These are phyloP conservation scores for Sporothrix protearum DNA, from an alignment of 2,329 filamentous ascomycete genomes.

Conservation along the genomic window DNA sequence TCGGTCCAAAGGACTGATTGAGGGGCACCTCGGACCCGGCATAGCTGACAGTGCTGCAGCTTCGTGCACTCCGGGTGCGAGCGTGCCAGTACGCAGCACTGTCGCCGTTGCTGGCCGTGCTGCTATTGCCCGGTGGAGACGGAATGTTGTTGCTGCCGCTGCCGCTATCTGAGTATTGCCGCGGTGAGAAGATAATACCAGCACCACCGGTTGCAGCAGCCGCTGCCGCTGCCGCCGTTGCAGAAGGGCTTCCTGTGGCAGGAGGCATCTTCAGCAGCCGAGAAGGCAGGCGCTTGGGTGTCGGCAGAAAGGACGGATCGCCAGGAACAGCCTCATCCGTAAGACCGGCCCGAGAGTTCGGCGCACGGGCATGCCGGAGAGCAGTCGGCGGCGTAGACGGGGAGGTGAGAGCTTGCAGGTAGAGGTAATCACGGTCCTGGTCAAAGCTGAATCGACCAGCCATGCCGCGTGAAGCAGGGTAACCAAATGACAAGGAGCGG, in stretches of 20 bases:
- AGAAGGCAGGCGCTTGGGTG: slow-evolving; percentile 51
- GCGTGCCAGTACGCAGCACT: slow-evolving; percentile 34
- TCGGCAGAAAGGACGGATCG: slow-evolving; percentile 55
- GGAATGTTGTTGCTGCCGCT: neutral
- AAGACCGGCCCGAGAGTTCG: slow-evolving; percentile 59
- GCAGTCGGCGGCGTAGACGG: slow-evolving; percentile 43
- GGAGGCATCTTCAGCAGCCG: slow-evolving; percentile 51
- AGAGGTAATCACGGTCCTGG: slow-evolving; percentile 27
- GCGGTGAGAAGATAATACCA: neutral
- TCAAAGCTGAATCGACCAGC: slow-evolving; percentile 26
- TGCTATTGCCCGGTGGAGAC: neutral
- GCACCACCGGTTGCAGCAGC: neutral
- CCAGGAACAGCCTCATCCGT: slow-evolving; percentile 61
- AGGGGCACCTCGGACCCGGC: slow-evolving; percentile 37
- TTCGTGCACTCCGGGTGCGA: slow-evolving; percentile 47
- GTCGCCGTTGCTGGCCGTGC: slow-evolving; percentile 19
- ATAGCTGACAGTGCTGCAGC: slow-evolving; percentile 44
- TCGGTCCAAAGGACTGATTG: slow-evolving; percentile 28
- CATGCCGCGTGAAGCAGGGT: slow-evolving; percentile 3
- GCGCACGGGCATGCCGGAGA: slow-evolving; percentile 56
- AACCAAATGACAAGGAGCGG: slow-evolving; percentile 24
- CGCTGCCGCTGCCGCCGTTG: slow-evolving; percentile 15
- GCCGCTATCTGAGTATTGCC: slow-evolving; percentile 32
- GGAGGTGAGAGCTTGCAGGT: slow-evolving; percentile 32
- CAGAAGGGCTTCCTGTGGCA: slow-evolving; percentile 33